Conservation (phyloP, 148 eudicot genomes). For the Rhododendron williamsianum region DNA sequence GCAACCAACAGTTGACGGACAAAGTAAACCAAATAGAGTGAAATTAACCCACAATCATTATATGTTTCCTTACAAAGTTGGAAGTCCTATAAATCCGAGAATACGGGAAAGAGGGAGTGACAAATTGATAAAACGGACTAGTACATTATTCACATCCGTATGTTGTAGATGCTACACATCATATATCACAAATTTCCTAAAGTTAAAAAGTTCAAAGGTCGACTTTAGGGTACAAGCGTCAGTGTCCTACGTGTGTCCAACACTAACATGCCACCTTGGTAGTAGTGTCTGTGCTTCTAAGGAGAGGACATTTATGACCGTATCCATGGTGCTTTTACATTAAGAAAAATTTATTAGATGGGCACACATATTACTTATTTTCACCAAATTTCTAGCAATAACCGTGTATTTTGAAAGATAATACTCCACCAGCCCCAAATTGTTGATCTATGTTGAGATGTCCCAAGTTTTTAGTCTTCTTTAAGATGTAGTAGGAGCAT, state of each 20-base stretch:
- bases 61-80: neutral
- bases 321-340: neutral
- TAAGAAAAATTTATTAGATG: neutral
- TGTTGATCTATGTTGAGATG: neutral
- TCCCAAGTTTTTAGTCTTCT: neutral
- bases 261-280: neutral
- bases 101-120: too few species aligned
- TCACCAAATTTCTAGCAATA: neutral
- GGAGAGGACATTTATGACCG: neutral
- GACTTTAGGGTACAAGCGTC: neutral
- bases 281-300: neutral
- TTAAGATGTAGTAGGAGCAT: neutral
- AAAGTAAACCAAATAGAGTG: neutral
- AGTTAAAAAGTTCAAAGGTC: neutral
- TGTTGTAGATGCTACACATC: neutral
- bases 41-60: neutral
- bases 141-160: too few species aligned
- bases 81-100: neutral
- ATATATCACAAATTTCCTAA: neutral
- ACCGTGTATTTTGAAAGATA: neutral
- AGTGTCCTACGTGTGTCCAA: neutral
- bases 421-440: neutral
- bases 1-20: neutral
- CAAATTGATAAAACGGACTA: too few species aligned
- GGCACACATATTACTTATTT: neutral